Conservation (phyloP, 1,284 basidiomycete genomes). For the Trametes hirsuta region DNA sequence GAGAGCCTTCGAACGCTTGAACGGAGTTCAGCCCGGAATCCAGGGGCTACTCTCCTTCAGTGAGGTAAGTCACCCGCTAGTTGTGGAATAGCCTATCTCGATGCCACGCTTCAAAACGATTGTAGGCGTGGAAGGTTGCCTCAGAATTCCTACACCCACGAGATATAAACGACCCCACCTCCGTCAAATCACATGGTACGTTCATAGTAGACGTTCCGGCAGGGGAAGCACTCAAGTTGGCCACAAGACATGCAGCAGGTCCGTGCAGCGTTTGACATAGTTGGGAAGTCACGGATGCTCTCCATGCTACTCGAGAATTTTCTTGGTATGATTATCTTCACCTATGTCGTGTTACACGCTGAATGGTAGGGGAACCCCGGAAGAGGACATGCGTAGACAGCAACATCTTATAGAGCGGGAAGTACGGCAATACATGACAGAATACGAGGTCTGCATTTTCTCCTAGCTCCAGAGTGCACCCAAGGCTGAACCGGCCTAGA, state of each 20-base stretch:
- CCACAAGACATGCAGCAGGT: constrained; percentile 51
- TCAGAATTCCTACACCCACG: constrained; percentile 60
- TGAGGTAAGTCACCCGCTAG: constrained; percentile 46
- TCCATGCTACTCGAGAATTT: constrained; percentile 68
- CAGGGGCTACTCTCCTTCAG: constrained; percentile 67
- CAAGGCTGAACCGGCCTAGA: constrained; percentile 36
- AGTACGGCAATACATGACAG: constrained; percentile 56
- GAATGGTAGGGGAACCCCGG: neutral
- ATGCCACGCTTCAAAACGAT: neutral
- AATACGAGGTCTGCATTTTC: constrained; percentile 55
- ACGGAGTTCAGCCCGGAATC: constrained; percentile 64
- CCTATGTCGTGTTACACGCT: neutral
- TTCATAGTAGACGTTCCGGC: neutral
- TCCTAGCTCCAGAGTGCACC: neutral
- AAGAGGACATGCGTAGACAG: constrained; percentile 66
- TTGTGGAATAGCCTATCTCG: neutral
- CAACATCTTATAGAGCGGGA: constrained; percentile 64
- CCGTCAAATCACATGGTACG: constrained; percentile 43
- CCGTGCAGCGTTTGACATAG: constrained; percentile 54
- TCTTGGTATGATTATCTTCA: constrained; percentile 51
- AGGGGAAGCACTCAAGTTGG: neutral
- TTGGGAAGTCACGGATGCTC: constrained; percentile 59
- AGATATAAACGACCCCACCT: constrained; percentile 46
- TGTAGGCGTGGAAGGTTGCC: constrained; percentile 66
- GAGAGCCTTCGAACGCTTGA: constrained; percentile 65